Conservation (phyloP, 495 filamentous ascomycete species). For the Hyaloscypha finlandica region DNA sequence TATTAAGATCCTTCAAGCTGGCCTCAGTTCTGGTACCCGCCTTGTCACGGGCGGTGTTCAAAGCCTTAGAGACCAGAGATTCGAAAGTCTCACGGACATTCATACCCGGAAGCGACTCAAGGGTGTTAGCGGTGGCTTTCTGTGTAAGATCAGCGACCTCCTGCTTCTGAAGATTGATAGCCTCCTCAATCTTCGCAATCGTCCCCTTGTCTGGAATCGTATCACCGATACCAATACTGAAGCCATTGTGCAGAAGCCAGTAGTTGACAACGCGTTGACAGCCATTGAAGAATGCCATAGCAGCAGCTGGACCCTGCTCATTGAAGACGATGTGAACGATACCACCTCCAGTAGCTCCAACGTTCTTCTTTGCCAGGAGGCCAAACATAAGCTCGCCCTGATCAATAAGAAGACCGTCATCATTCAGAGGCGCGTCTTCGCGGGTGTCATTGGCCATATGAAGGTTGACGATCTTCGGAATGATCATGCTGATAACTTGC, state of each 20-base stretch:
- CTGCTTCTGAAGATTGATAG: conserved; percentile 75
- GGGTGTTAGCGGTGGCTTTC: conserved; percentile 76
- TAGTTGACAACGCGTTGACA: conserved; percentile 91
- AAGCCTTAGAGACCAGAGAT: conserved; percentile 85
- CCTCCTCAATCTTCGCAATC: conserved; percentile 77
- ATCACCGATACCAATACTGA: conserved; percentile 98
- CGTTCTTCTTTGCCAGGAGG: conserved; percentile 87
- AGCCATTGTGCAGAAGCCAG: conserved; percentile 97
- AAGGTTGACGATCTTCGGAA: conserved; percentile 85
- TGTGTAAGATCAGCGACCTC: conserved; percentile 74
- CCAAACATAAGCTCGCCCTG: conserved; percentile 90
- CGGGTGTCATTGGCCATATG: conserved; percentile 59
- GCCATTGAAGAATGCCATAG: conserved; percentile 94
- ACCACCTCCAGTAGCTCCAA: conserved; percentile 83
- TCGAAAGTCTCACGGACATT: conserved; percentile 98
- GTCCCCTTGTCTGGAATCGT: conserved; percentile 88
- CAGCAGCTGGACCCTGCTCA: conserved; percentile 80
- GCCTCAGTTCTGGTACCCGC: conserved; percentile 89
- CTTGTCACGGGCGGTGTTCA: conserved; percentile 94
- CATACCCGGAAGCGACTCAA: conserved; percentile 94
- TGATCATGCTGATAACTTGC: conserved; percentile 91
- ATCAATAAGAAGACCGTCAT: conserved; percentile 80
- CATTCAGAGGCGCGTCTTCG: conserved; percentile 63
- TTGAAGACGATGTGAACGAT: conserved; percentile 97
- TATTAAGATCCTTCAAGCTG: conserved; percentile 92